Evolutionary conservation across 169 alveolate species (phyloP).

Genomic region (Plasmodium billcollinsi): DNA sequence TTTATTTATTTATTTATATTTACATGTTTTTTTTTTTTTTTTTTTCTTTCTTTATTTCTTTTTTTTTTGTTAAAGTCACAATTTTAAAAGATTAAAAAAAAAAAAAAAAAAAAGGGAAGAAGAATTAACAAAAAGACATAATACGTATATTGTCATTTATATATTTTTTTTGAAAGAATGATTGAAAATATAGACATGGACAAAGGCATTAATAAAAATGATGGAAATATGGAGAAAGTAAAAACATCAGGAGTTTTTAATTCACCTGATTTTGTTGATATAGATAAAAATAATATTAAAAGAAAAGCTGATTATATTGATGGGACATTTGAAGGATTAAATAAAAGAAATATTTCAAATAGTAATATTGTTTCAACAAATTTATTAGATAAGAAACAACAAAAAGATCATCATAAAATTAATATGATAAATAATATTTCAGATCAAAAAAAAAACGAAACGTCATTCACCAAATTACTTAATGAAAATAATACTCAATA

Average conservation of each 20-base stretch:
- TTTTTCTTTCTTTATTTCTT: no score
- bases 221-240: not conserved
- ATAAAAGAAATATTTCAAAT: not conserved
- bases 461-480: not conserved
- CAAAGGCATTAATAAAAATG: not conserved
- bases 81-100: no score
- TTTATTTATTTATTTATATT: no score
- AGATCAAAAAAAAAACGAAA: not conserved
- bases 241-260: not conserved
- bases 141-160: not conserved
- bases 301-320: not conserved
- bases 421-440: not conserved
- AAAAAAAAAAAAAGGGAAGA: not conserved
- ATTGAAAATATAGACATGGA: not conserved
- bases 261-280: not conserved
- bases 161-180: not conserved
- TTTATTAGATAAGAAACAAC: not conserved
- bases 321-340: not conserved
- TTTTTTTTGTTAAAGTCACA: no score
- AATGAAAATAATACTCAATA: not conserved
- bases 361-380: not conserved
- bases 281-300: constrained; percentile 1
- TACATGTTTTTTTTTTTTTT: no score
- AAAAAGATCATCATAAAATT: no score
- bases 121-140: not conserved